Evolutionary conservation across 1,139 yeast genomes (phyloP), one percentile per base, ranked within the genome.

Genomic region (Eremothecium gossypii): DNA sequence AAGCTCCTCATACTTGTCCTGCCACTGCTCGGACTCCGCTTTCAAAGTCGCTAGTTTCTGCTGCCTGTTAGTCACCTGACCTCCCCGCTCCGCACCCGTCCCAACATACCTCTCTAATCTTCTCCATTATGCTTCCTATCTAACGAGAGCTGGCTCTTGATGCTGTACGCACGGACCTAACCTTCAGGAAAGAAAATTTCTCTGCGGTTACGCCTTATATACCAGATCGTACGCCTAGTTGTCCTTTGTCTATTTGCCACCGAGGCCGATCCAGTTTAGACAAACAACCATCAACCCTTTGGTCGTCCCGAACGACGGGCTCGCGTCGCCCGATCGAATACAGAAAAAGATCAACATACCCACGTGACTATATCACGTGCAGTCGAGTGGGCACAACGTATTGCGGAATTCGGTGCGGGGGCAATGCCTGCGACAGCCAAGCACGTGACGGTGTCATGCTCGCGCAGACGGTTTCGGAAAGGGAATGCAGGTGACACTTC

Each of bases 1-100:
- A 58, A 85, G 76, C 58, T 84, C 96, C 60, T 91, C 98, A 49
- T 93, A 83, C 73, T 87, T 85, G 66, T 86, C 96, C 72, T 89
- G 96, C 84, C 97, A 94, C 60, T 83, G 73, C 72, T 93, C 99
- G 53, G 96, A 89, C 65, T 91, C 98, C 60, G 84, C 74, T 70
- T 89, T 89, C 67, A 91, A 79, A 69, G 80, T 79, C 73, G 74
- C 82, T 73, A 91, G 73, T 79, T 91, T 89, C 93, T 83, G 47
- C 11, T 12, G 30, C 13, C 13, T 30, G 39, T 41, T 42, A 36
- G 45, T 42, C 17, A 7, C 30, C 3, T 40, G n/a, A 39, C 11
- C 33, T 20, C 13, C 31, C 40, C 40, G 30, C 12, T 13, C 12
- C 8, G n/a, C 7, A 5, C 6, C 11, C 17, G n/a, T 13, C 7